Base-by-base conservation (phyloP, 2,329 filamentous ascomycete genomes). In the Penicillium expansum region DNA sequence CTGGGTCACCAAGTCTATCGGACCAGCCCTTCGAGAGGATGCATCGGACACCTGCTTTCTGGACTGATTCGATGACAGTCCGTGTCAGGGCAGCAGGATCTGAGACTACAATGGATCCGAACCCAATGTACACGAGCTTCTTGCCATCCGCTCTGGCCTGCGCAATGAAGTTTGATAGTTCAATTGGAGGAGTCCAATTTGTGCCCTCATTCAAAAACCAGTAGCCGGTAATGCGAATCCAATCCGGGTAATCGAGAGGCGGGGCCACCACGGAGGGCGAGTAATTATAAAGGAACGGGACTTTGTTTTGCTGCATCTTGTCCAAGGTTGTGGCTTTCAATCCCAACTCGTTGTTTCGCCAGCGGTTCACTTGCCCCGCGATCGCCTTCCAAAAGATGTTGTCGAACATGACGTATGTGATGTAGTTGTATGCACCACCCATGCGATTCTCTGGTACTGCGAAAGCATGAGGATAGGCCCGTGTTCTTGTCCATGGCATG, bases 231-330 rank as follows among this genome's bases (percentile, higher is more conserved):
- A 97, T 91, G 42, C 91, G 86, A 71, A 99, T 94, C 94, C 94
- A 99, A 73, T 97, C 94, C 41, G 91, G 93, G 76, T 92, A 99
- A 76, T 99, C 94, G 1, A 97, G 80, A 16, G 94, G 94, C 29
- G 92, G 93, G 2, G 90, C 86, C n/a, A 99, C 94, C 13, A 99
- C 94, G 11, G 86, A 89, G 0, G 92, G 91, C 55, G 91, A 96
- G 73, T 97, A 97, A 76, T 97, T 97, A 80, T 99, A 99, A 44
- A 99, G 76, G 74, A 99, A 99, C 0, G 94, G 94, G n/a, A 97
- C 91, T 72, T 96, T 95, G 78, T 97, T 96, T 2, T 90, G 88
- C 76, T 97, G 92, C 85, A 99, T 86, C 77, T 92, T 96, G 71
- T 94, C 90, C 42, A 96, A 79, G 56, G 80, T 91, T 1, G 94